Base-by-base conservation (phyloP, 768 basidiomycete genomes). In the Mrakia hoshinonis region DNA sequence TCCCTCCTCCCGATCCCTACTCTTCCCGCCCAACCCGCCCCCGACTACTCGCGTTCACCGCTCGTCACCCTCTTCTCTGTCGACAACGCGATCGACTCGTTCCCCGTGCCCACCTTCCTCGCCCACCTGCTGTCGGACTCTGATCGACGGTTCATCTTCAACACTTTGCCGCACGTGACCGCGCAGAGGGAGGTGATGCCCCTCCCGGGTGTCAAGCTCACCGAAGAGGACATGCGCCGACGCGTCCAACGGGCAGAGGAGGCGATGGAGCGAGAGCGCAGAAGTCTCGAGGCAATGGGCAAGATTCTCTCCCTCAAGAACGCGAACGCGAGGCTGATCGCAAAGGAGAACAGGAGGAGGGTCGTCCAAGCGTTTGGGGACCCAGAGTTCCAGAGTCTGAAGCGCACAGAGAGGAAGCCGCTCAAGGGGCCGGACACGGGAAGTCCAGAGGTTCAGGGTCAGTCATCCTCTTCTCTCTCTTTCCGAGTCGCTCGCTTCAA, bases 1-100 rank as follows among this genome's bases (percentile, higher is more conserved):
- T 79, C n/a, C 73, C 77, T 15, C 78, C 77, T 64, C 77, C 76
- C 63, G 78, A 76, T 63, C 79, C 77, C 1, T 77, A 79, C 68
- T 76, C 77, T 51, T 74, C 77, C 39, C 75, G 77, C 66, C 74
- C 77, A 15, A 77, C 79, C 0, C 76, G 79, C 64, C 76, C 79
- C 20, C 24, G 46, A 51, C 22, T 51, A 47, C 48, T 66, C 64
- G 12, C 46, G 43, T 29, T 47, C 31, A 3, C 64, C 64, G 7
- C 64, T 66, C 48, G 15, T 47, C 48, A 51, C 64, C 13, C 64
- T 66, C 29, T 66, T 66, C 48, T 49, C 47, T 29, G 0, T 29
- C 13, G 10, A 24, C 46, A 54, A 51, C 67, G 43, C 52, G 3
- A 54, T 70, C 38, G 60, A 48, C 9, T 49, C 63, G 31, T 72